These are phyloP conservation scores for Clonostachys rosea DNA, from an alignment of 2,329 filamentous ascomycete species.

Conservation along the genomic window DNA sequence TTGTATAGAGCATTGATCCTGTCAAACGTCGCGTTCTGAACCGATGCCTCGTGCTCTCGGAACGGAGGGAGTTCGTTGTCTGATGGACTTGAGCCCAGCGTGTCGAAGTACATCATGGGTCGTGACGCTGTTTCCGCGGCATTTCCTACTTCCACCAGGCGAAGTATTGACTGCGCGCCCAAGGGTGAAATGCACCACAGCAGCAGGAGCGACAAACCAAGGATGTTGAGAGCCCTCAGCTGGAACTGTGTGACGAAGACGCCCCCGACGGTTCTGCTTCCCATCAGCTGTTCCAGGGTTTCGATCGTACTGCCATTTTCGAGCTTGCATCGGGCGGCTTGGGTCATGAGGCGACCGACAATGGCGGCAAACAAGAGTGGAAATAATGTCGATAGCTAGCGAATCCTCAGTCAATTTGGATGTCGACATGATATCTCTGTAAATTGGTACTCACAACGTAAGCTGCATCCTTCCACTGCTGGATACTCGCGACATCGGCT, in stretches of 20 bases:
- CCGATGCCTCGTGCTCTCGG: too few relatives aligned
- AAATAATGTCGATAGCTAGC: background rate
- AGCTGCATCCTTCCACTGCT: too few relatives aligned
- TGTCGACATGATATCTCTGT: too few relatives aligned
- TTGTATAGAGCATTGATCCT: background rate
- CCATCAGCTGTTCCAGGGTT: conserved; percentile 5
- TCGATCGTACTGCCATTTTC: conserved; percentile 3
- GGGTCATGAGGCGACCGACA: conserved; percentile 5
- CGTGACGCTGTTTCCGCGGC: background rate
- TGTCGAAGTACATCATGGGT: background rate
- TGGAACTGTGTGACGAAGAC: conserved; percentile 2
- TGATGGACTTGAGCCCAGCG: background rate
- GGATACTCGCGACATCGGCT: too few relatives aligned
- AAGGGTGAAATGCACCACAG: background rate
- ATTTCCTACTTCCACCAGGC: too few relatives aligned
- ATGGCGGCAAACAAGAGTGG: conserved; percentile 5
- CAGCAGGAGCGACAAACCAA: background rate
- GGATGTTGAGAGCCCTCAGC: conserved; percentile 1
- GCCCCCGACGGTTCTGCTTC: conserved; percentile 6
- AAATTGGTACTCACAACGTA: too few relatives aligned
- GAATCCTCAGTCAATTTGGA: too few relatives aligned
- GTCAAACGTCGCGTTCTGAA: too few relatives aligned
- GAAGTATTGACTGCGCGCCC: background rate
- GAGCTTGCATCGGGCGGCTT: conserved; percentile 3
- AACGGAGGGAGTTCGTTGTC: too few relatives aligned